Base-by-base conservation (phyloP, 2,329 filamentous ascomycete genomes). In the Diaporthe helianthi region DNA sequence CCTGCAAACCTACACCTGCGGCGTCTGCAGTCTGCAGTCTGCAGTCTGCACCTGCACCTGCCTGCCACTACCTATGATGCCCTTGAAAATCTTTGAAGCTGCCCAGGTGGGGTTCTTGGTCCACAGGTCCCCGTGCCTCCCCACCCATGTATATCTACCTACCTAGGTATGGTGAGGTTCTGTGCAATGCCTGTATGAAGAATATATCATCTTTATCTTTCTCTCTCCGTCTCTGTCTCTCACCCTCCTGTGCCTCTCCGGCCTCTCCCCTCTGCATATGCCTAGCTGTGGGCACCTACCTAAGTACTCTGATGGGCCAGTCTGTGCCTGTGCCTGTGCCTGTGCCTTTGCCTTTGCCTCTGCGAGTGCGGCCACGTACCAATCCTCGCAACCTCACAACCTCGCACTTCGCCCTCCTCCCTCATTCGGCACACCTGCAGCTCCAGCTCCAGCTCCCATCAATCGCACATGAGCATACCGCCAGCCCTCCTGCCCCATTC, bases 401-500 rank as follows among this genome's bases (percentile, higher is more conserved):
- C 41, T 61, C 29, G 26, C n/a, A n/a, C 29, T 15, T 36, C 44
- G 26, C 44, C 41, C 49, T 66, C 68, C 29, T 70, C 67, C 68
- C 64, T 22, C 41, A 54, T 68, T 44, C 38, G 64, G 65, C 53
- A 61, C 54, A 66, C 53, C 53, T 67, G 33, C 46, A 60, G 65
- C 64, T 55, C 47, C 58, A 61, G 26, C 54, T 67, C 60, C 67
- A 51, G 41, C 49, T 66, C 54, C 65, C 65, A 60, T 69, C 65
- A 58, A 67, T 49, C 52, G 65, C 52, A 63, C 58, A 36, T 49
- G 58, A 49, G 52, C 65, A 58, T 67, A 52, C 58, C 47, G 44
- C 52, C 65, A 67, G 54, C 67, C 61, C 55, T 71, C 54, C 64
- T 51, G 60, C 60, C 61, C 64, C 60, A 26, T 70, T 24, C 67